These are phyloP conservation scores for Cynara cardunculus DNA, from an alignment of 129 eudicot species.

Conservation along the genomic window DNA sequence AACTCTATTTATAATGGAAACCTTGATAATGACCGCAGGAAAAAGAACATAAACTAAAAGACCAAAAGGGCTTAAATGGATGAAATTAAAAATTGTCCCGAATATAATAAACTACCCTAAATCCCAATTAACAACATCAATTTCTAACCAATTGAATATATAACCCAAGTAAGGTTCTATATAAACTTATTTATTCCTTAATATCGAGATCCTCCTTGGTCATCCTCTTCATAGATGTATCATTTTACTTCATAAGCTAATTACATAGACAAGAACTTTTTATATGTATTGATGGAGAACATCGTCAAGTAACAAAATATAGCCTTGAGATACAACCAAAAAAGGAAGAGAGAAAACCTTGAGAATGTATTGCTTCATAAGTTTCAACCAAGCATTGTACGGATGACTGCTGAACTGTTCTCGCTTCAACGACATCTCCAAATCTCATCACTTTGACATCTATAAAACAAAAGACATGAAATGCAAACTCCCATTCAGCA, in stretches of 20 bases:
- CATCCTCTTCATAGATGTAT: conserved; percentile 5
- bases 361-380: conserved; percentile 31
- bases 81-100: neutral
- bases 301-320: conserved; percentile 4
- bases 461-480: conserved; percentile 24
- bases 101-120: neutral
- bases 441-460: conserved; percentile 66
- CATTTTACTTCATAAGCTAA: conserved; percentile 4
- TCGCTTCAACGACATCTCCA: conserved; percentile 69
- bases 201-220: neutral
- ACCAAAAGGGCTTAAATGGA: neutral
- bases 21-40: neutral
- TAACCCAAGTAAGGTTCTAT: neutral
- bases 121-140: neutral
- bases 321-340: neutral
- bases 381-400: conserved; percentile 47
- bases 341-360: conserved; percentile 38
- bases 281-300: neutral
- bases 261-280: neutral
- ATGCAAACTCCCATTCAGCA: neutral
- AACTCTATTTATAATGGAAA: neutral
- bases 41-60: neutral
- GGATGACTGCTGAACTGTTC: conserved; percentile 62
- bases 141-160: neutral
- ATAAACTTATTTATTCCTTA: neutral